Percentiles rank a stretch among this genome's conserved stretches.
Evolutionary conservation across 345 rosid genomes (phyloP).

Genomic region (Linum tenue): DNA sequence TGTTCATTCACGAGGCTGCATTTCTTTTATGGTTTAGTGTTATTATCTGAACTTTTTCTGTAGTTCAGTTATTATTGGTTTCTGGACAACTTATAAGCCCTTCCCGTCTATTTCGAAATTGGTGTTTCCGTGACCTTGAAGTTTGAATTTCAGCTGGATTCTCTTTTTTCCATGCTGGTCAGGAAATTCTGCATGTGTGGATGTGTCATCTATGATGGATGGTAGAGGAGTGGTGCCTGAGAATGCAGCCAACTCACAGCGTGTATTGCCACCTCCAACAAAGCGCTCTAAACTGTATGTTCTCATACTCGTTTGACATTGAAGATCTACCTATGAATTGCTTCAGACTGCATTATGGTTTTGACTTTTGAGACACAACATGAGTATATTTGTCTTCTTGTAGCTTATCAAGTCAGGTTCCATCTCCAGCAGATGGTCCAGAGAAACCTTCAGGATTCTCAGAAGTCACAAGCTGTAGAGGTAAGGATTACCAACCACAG

Average conservation of each 20-base stretch:
- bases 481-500: conserved; percentile 17
- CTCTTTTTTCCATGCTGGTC: conserved; percentile 11
- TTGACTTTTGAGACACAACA: conserved; percentile 2
- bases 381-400: conserved; percentile 13
- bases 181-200: conserved; percentile 28
- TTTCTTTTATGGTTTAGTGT: not conserved
- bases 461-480: conserved; percentile 24
- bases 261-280: conserved; percentile 34
- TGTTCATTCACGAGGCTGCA: not conserved
- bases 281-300: conserved; percentile 50
- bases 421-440: conserved; percentile 18
- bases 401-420: conserved; percentile 28
- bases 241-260: conserved; percentile 24
- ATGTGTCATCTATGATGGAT: conserved; percentile 19
- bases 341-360: not conserved
- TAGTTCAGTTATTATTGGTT: not conserved
- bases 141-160: conserved; percentile 7
- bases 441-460: conserved; percentile 23
- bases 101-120: not conserved
- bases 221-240: conserved; percentile 27
- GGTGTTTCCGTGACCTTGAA: not conserved
- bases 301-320: conserved; percentile 4
- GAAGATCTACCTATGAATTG: not conserved
- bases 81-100: not conserved
- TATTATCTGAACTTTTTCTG: not conserved